phyloP scores from a whole-genome alignment of 257 asterid species.

The Fraxinus excelsior region DNA sequence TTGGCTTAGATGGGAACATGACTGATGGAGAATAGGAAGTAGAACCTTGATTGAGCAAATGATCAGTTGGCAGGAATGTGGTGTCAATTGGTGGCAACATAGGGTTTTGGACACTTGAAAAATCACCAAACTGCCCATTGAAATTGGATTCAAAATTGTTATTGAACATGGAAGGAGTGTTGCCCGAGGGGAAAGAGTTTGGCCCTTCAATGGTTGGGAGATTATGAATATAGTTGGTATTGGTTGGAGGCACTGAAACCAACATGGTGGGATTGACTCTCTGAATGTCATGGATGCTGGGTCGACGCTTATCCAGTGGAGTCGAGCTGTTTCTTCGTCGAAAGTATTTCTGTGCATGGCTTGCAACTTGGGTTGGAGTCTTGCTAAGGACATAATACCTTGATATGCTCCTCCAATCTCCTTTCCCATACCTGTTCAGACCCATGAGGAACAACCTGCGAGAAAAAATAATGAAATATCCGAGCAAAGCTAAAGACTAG shows the following conservation, averaged over 20 bases:
- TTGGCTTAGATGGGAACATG: conserved; percentile 3
- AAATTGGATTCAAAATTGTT: not conserved
- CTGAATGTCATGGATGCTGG: conserved; percentile 51
- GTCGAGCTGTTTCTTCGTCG: conserved; percentile 32
- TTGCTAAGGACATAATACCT: conserved; percentile 39
- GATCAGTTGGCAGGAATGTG: not conserved
- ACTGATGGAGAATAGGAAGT: not conserved
- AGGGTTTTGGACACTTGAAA: not conserved
- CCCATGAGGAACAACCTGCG: conserved; percentile 49
- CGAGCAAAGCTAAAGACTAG: not conserved
- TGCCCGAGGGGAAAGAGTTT: not conserved
- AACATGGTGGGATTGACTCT: conserved; percentile 15
- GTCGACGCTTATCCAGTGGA: conserved; percentile 44
- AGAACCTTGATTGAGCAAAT: not conserved
- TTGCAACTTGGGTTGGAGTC: conserved; percentile 51
- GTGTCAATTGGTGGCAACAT: not conserved
- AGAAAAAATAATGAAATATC: too few species aligned
- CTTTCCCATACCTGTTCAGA: conserved; percentile 45
- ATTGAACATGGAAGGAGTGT: not conserved
- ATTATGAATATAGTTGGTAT: not conserved
- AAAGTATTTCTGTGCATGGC: conserved; percentile 57
- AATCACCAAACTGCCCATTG: not conserved
- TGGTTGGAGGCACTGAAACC: not conserved
- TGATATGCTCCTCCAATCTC: conserved; percentile 57
- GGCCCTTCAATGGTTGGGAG: not conserved